These are phyloP conservation scores for Tulasnella sp. DNA, from an alignment of 768 basidiomycete genomes.

Conservation along the genomic window DNA sequence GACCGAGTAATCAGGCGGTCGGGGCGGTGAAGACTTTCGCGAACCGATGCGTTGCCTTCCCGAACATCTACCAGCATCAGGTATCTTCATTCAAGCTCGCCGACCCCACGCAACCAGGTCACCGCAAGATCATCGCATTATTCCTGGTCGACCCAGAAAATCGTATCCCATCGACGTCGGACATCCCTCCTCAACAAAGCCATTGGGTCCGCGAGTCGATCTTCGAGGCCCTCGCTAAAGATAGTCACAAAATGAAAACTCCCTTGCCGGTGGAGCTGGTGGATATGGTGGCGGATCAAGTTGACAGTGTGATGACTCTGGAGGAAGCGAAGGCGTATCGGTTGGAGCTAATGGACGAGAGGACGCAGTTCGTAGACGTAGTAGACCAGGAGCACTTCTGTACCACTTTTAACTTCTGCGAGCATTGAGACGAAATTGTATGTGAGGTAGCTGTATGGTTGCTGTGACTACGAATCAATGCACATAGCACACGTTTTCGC, in stretches of 20 bases:
- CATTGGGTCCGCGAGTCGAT: slow-evolving; percentile 51
- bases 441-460: no score
- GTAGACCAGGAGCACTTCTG: background rate
- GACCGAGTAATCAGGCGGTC: background rate
- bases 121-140: slow-evolving; percentile 30
- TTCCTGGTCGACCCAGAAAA: slow-evolving; percentile 33
- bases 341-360: slow-evolving; percentile 17
- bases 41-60: slow-evolving; percentile 30
- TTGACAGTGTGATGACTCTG: slow-evolving; percentile 13
- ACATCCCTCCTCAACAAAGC: slow-evolving; percentile 57
- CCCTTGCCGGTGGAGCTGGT: slow-evolving; percentile 4
- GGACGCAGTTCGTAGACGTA: background rate
- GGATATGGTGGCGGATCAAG: background rate
- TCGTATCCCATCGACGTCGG: slow-evolving; percentile 50
- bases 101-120: slow-evolving; percentile 27
- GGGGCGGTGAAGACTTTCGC: slow-evolving; percentile 10
- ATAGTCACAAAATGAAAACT: background rate
- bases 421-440: slow-evolving; percentile 20
- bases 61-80: slow-evolving; percentile 32
- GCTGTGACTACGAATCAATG: no score
- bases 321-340: slow-evolving; percentile 21
- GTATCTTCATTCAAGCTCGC: slow-evolving; percentile 27
- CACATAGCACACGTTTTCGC: no score
- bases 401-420: slow-evolving; percentile 18
- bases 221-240: background rate